These are phyloP conservation scores for Aquanectria penicillioides DNA, from an alignment of 2,329 filamentous ascomycete species.

Conservation along the genomic window DNA sequence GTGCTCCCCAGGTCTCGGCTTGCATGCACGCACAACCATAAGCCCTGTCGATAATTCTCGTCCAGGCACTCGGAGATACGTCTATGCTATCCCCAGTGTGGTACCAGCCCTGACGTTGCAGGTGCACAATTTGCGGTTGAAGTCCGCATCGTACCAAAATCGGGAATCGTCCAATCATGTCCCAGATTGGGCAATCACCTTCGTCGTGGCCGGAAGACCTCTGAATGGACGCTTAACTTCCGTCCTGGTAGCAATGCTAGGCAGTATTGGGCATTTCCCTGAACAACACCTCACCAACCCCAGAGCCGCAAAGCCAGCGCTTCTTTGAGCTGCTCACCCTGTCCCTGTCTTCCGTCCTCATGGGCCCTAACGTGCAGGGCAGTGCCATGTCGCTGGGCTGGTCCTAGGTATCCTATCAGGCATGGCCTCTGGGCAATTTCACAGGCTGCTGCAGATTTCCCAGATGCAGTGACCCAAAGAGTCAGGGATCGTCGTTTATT, in stretches of 20 bases:
- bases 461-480: slow-evolving; percentile 26
- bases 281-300: too few species aligned
- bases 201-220: neutral
- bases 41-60: slow-evolving; percentile 9
- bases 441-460: slow-evolving; percentile 14
- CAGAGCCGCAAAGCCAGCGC: neutral
- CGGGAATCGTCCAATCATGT: slow-evolving; percentile 25
- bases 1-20: neutral
- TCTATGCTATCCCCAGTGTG: slow-evolving; percentile 28
- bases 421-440: slow-evolving; percentile 20
- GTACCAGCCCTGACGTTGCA: slow-evolving; percentile 29
- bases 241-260: neutral
- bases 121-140: slow-evolving; percentile 32
- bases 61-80: slow-evolving; percentile 17
- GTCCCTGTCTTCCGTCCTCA: neutral
- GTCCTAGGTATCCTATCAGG: slow-evolving; percentile 3
- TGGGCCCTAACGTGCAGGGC: slow-evolving; percentile 1
- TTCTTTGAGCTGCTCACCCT: too few species aligned
- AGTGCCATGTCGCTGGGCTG: slow-evolving; percentile 8
- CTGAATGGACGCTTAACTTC: neutral
- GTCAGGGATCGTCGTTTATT: too few species aligned
- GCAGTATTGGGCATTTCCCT: neutral
- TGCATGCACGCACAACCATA: slow-evolving; percentile 10
- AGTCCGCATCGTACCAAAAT: too few species aligned
- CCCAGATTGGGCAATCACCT: slow-evolving; percentile 25